Evolutionary conservation across 208 protist species (phyloP), one percentile per base, ranked within the genome.

Genomic region (Trypanosoma cruzi): DNA sequence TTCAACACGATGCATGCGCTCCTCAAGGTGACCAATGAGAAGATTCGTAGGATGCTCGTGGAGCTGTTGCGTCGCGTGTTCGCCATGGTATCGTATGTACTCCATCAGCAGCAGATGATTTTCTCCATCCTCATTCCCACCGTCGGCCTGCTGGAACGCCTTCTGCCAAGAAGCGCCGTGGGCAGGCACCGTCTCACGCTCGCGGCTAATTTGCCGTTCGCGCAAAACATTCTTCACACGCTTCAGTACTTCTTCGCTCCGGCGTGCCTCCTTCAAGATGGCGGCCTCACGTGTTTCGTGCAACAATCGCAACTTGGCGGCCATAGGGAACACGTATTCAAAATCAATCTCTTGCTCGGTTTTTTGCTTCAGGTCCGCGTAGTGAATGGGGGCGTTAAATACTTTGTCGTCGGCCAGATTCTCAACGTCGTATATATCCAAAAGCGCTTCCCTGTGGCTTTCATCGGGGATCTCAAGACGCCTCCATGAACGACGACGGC

Each of bases 341-440:
- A 3, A 6, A n/a, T 32, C 26, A 4, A 58, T 16, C 16, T 58
- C 53, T 5, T 58, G 11, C 4, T 58, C 26, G 28, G 26, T 58
- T 34, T 58, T 58, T 5, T 28, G 11, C 28, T 58, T 58, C 20
- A 58, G 28, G 4, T 58, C 20, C 14, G 20, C 28, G 28, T 58
- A 58, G 6, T 34, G n/a, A 58, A 58, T n/a, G 16, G 53, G 53
- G 24, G 53, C 53, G 28, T 58, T 58, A 32, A 58, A 58, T 16
- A 58, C 13, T 16, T 8, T n/a, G 28, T 58, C 53, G 28, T 58
- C 53, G 26, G 53, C 28, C 4, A 31, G 11, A 32, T 58, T 34
- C 4, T 32, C 28, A 3, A 32, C 28, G 16, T 34, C 28, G 28
- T 58, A 58, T 36, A 18, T n/a, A 20, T 4, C 24, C 13, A 18